Base-by-base conservation (phyloP, 2,329 filamentous ascomycete species). In the Claviceps paspali region DNA sequence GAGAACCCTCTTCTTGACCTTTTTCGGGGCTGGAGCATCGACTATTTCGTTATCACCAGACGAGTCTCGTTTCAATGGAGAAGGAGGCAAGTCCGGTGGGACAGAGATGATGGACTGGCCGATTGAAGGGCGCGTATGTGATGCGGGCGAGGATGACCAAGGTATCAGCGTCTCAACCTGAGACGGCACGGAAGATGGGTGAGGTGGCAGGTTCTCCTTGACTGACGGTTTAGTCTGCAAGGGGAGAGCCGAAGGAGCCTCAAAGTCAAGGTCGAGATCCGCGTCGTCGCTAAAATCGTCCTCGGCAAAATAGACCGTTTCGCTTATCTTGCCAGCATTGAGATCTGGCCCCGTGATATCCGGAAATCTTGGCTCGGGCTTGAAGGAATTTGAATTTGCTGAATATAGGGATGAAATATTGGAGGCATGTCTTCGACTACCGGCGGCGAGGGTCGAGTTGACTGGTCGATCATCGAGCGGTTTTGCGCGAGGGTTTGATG, bases 231-330 rank as follows among this genome's bases (percentile, higher is more conserved):
- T 45, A 44, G 48, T 55, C 5, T 48, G 45, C 47, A 57, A 12
- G 6, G 64, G 65, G 3, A 73, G 64, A 2, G 69, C 62, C 2
- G 63, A 56, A 0, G 77, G 74, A 41, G 74, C 67, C 41, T 82
- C 68, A 36, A 76, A 70, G 43, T 86, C 71, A 15, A 82, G 57
- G 43, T 83, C 82, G 18, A 93, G 64, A 38, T 85, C 73, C 15
- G 79, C 70, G 47, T 94, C 86, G 52, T 88, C 82, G 49, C 85
- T 84, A 46, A 93, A 91, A 51, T 94, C 87, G 47, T 88, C 78
- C 43, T 86, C 82, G 41, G 76, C 73, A 44, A 86, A 82, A 42
- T 70, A 73, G 8, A 81, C 70, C 6, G 47, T 43, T 9, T 52
- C 41, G 28, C 52, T 43, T 21, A 45, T 33, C 35, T 55, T 57